Conservation (phyloP, 2,329 filamentous ascomycete genomes). For the Fusarium pininemorale region DNA sequence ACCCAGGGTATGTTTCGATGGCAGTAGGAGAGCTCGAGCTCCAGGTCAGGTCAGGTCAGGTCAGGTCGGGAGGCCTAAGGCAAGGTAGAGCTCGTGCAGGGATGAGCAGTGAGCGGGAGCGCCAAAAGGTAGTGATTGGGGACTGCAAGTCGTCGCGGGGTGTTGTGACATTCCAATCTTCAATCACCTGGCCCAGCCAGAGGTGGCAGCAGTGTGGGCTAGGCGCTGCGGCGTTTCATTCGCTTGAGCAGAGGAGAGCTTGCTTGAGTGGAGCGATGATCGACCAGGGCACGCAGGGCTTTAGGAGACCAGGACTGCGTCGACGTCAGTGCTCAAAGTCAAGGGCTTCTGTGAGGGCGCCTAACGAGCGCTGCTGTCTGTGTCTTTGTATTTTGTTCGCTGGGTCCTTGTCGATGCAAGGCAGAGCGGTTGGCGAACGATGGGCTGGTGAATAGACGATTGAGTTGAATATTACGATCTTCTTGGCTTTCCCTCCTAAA, state of each 20-base stretch:
- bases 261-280: constrained; percentile 45
- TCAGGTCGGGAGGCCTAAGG: constrained; percentile 5
- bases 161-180: constrained; percentile 44
- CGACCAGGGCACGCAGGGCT: constrained; percentile 44
- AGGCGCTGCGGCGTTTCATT: constrained; percentile 49
- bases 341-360: constrained; percentile 22
- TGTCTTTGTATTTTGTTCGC: constrained; percentile 4
- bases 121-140: constrained; percentile 39
- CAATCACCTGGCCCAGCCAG: constrained; percentile 43
- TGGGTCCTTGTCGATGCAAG: constrained; percentile 22
- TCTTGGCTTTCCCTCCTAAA: constrained; percentile 18
- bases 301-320: constrained; percentile 13
- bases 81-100: constrained; percentile 27
- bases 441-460: constrained; percentile 3
- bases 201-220: constrained; percentile 42
- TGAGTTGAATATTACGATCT: constrained; percentile 1
- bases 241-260: constrained; percentile 41
- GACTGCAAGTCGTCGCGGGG: constrained; percentile 38
- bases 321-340: constrained; percentile 41
- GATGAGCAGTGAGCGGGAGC: constrained; percentile 35
- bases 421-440: constrained; percentile 30
- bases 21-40: constrained; percentile 1
- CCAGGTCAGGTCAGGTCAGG: constrained; percentile 2
- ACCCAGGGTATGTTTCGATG: background rate
- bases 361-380: constrained; percentile 23